phyloP scores from a whole-genome alignment of 192 early-diverging fungal species.

The Phlyctochytrium arcticum region DNA sequence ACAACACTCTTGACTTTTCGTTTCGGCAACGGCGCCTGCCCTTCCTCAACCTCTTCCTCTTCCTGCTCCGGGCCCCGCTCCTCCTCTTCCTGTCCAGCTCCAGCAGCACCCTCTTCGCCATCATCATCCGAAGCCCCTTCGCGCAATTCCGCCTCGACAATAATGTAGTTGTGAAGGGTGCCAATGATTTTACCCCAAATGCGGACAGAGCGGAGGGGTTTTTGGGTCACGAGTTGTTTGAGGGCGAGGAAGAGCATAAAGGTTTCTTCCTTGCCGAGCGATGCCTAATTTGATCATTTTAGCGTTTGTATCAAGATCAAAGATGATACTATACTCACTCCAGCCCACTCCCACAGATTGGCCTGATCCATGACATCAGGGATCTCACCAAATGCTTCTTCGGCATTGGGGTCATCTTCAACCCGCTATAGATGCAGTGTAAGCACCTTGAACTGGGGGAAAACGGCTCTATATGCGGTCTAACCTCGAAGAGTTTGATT shows the following conservation, averaged over 20 bases:
- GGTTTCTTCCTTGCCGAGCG: slow-evolving; percentile 52
- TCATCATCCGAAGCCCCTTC: slow-evolving; percentile 52
- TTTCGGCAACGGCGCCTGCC: slow-evolving; percentile 28
- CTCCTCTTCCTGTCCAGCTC: slow-evolving; percentile 12
- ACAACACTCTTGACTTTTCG: slow-evolving; percentile 31
- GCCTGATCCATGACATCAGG: slow-evolving; percentile 57
- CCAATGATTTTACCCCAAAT: slow-evolving; percentile 56
- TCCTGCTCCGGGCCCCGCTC: slow-evolving; percentile 9
- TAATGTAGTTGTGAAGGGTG: slow-evolving; percentile 39
- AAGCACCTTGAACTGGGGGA: background rate
- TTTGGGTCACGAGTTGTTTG: slow-evolving; percentile 43
- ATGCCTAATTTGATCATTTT: slow-evolving; percentile 26
- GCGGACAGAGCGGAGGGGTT: slow-evolving; percentile 53
- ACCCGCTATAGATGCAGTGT: background rate
- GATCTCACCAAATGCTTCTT: slow-evolving; percentile 49
- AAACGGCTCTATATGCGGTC: background rate
- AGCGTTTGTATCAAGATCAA: background rate
- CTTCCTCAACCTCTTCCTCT: slow-evolving; percentile 27
- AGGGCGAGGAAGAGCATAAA: slow-evolving; percentile 54
- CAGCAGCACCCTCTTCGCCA: slow-evolving; percentile 19
- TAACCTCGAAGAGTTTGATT: slow-evolving; percentile 42
- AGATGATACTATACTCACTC: slow-evolving; percentile 29
- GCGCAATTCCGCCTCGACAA: slow-evolving; percentile 51
- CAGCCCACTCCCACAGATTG: slow-evolving; percentile 60
- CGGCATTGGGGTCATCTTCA: slow-evolving; percentile 30